A percentile compares a stretch with the other conserved stretches of the same genome.
phyloP scores from a whole-genome alignment of 2,329 filamentous ascomycete genomes.

The Sporothrix humicola region DNA sequence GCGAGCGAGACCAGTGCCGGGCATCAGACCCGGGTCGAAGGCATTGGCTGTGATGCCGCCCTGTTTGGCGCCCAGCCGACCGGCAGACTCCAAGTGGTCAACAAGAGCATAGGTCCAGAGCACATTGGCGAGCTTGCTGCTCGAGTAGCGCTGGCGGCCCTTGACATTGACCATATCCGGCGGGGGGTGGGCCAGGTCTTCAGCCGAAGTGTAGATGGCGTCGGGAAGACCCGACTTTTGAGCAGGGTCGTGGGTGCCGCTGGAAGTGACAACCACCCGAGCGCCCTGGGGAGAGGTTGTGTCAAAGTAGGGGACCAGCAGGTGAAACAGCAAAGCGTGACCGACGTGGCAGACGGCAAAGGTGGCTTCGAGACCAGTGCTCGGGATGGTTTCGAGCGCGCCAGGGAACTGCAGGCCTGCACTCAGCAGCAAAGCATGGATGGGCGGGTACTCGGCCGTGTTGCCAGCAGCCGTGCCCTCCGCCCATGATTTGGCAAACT shows the following conservation, averaged over 20 bases:
- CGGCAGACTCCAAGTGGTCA: slow-evolving; percentile 34
- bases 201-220: slow-evolving; percentile 39
- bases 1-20: slow-evolving; percentile 45
- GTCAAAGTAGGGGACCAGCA: slow-evolving; percentile 50
- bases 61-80: slow-evolving; percentile 35
- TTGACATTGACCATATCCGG: slow-evolving; percentile 19
- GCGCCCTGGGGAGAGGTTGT: slow-evolving; percentile 37
- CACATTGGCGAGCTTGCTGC: slow-evolving; percentile 34
- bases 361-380: slow-evolving; percentile 51
- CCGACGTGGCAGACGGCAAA: slow-evolving; percentile 59
- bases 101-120: slow-evolving; percentile 55
- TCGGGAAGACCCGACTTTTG: slow-evolving; percentile 51
- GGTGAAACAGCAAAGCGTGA: slow-evolving; percentile 50
- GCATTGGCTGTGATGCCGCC: slow-evolving; percentile 23
- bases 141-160: slow-evolving; percentile 35
- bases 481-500: slow-evolving; percentile 25
- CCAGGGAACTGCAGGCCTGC: slow-evolving; percentile 33
- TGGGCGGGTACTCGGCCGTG: slow-evolving; percentile 8
- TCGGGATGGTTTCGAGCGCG: slow-evolving; percentile 12
- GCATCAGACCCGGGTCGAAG: slow-evolving; percentile 35
- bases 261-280: slow-evolving; percentile 53
- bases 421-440: slow-evolving; percentile 20
- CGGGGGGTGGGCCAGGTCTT: slow-evolving; percentile 31
- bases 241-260: slow-evolving; percentile 55
- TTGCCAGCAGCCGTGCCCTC: neutral